Conservation (phyloP, 768 basidiomycete genomes). For the Cyathus striatus region DNA sequence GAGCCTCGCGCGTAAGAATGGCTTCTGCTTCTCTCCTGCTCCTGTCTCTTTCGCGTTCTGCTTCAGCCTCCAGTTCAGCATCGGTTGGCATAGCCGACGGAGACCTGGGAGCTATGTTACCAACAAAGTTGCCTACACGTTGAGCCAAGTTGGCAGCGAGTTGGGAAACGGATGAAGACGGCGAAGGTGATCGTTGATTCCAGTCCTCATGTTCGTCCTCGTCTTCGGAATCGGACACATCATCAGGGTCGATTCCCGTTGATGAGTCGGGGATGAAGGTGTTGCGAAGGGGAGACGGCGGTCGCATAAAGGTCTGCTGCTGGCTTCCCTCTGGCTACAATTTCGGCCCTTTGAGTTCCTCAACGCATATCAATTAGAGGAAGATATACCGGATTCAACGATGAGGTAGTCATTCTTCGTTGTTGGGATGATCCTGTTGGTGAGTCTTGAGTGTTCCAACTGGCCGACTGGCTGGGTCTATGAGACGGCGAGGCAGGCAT, state of each 20-base stretch:
- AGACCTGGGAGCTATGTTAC: conserved; percentile 39
- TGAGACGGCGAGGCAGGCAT: conserved; percentile 16
- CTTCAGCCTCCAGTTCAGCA: conserved; percentile 79
- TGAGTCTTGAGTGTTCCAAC: conserved; percentile 13
- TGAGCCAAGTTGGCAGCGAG: conserved; percentile 74
- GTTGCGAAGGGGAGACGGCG: conserved; percentile 72
- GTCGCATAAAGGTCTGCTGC: conserved; percentile 36
- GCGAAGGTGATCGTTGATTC: conserved; percentile 49
- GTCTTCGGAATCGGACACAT: conserved; percentile 36
- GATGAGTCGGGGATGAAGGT: conserved; percentile 50
- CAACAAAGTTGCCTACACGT: conserved; percentile 65
- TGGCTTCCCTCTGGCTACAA: conserved; percentile 33
- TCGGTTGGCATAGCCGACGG: conserved; percentile 49
- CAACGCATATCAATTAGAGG: conserved; percentile 1
- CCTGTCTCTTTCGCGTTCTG: conserved; percentile 68
- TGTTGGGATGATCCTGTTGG: conserved; percentile 13
- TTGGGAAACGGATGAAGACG: conserved; percentile 66
- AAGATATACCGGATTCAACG: conserved; percentile 25
- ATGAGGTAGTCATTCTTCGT: conserved; percentile 21
- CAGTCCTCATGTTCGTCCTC: conserved; percentile 24
- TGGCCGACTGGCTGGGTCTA: conserved; percentile 14
- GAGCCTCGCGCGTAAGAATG: conserved; percentile 68
- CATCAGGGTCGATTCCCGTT: conserved; percentile 53
- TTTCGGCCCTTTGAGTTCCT: no score
- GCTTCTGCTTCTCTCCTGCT: conserved; percentile 75